Base-by-base conservation (phyloP, 2,329 filamentous ascomycete genomes). In the Pseudocercospora crystallina region DNA sequence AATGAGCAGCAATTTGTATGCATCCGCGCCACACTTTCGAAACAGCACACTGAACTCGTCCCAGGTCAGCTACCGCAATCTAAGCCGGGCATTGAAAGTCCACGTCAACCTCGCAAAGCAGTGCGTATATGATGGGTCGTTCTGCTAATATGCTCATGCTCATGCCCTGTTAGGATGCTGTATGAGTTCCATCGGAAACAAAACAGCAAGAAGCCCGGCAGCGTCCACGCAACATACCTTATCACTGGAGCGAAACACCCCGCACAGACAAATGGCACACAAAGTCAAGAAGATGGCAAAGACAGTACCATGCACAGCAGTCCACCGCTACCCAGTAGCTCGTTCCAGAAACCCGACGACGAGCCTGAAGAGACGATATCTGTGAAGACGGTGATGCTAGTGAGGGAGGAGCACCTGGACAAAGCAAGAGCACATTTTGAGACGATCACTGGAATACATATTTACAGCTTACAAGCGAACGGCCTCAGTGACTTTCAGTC, bases 191-290 rank as follows among this genome's bases (percentile, higher is more conserved):
- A 96, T 69, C 78, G 80, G 56, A 81, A 78, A 49, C 87, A 95
- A 67, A 95, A 90, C 69, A 78, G 76, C 47, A 89, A 86, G 69
- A 86, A 84, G 54, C 79, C 87, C 0, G 80, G 83, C 15, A 85
- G 83, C 20, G 77, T 96, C n/a, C 83, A 95, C 72, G 94, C 92
- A 38, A 96, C 90, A n/a, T 99, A 96, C 71, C 76, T 96, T 42
- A 68, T 99, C 39, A 87, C 85, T 43, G 94, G 92, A 34, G 80
- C 76, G 15, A 86, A 82, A 63, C 48, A 76, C 71, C 46, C 63
- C 64, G 5, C 44, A 59, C 50, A 61, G 20, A 60, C 68, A 9
- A 78, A 76, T 58, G 73, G 70, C 15, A 56, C 61, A 40, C 63
- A 68, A 30, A 66, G 65, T 17, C 73, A 77, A 32, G 47, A 54